Evolutionary conservation across 345 rosid species (phyloP).

Genomic region (Rubroshorea leprosula): DNA sequence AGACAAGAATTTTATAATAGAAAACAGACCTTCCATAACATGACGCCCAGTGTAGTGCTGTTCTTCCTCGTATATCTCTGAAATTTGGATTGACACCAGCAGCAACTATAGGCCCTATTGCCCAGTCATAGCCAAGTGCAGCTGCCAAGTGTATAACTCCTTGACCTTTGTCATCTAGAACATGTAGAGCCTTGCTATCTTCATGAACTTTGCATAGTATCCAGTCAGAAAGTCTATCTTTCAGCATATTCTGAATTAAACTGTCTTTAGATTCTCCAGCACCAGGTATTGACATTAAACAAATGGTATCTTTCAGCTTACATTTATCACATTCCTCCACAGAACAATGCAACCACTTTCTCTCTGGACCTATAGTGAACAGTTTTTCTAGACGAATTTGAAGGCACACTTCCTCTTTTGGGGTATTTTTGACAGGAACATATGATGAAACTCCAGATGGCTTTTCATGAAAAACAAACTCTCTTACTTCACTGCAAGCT

Average conservation of each 20-base stretch:
- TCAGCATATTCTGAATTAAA: slow-evolving; percentile 37
- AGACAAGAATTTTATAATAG: neutral
- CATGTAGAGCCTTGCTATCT: slow-evolving; percentile 43
- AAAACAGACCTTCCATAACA: slow-evolving; percentile 51
- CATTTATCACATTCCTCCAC: slow-evolving; percentile 34
- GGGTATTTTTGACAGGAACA: slow-evolving; percentile 9
- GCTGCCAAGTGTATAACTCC: slow-evolving; percentile 61
- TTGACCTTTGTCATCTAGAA: slow-evolving; percentile 49
- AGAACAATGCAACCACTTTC: slow-evolving; percentile 30
- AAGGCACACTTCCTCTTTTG: slow-evolving; percentile 29
- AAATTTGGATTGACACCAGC: slow-evolving; percentile 51
- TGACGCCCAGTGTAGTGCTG: slow-evolving; percentile 70
- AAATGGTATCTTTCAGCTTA: slow-evolving; percentile 29
- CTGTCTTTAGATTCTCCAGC: slow-evolving; percentile 29
- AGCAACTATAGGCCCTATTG: slow-evolving; percentile 42
- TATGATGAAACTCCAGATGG: slow-evolving; percentile 20
- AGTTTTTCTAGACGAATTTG: slow-evolving; percentile 46
- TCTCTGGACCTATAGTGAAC: slow-evolving; percentile 19
- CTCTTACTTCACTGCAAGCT: slow-evolving; percentile 74
- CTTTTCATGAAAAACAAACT: slow-evolving; percentile 54
- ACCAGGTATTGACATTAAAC: slow-evolving; percentile 15
- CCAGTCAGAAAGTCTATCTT: slow-evolving; percentile 50
- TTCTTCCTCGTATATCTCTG: slow-evolving; percentile 53
- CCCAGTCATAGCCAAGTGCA: slow-evolving; percentile 63
- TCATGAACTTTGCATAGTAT: slow-evolving; percentile 40